Evolutionary conservation across 2,329 filamentous ascomycete genomes (phyloP), one percentile per base, ranked within the genome.

Genomic region (Phoma sp.): DNA sequence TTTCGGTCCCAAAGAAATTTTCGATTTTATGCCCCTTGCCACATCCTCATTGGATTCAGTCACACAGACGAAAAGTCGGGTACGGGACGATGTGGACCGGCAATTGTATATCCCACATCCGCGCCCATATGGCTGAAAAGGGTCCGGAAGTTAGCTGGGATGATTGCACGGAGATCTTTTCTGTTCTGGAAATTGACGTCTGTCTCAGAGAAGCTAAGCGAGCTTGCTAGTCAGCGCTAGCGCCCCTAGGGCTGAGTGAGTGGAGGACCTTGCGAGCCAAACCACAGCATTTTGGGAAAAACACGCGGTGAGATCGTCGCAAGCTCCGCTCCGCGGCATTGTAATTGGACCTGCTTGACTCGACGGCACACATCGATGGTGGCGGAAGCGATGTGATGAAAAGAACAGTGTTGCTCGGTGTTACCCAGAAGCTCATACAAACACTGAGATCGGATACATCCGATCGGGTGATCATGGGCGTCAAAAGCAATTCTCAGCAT

Each of bases 261-360:
- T 45, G 48, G 27, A 25, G 30, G 24, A 9, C 9, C n/a, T 24
- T 36, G 27, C 32, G 10, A 11, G 22, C 14, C 27, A 41, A 41
- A 36, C 13, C 22, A 38, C 33, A 38, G 40, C 40, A 48, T 32
- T 42, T 40, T 59, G 53, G 45, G 43, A 50, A 42, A 37, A n/a
- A 27, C 22, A 27, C 47, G 47, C 27, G 62, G 57, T 18, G 11
- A 45, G 9, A 47, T 29, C 37, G 40, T 52, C 47, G 51, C 25
- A 50, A 50, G 39, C 47, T 29, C 61, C 53, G 39, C 47, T 29
- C 61, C 53, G 55, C 48, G 51, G 58, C 41, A 42, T 41, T 30
- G 4, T n/a, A 4, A 42, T 50, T 50, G 47, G 52, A 29, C 41
- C 1, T 32, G 32, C 37, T 46, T 47, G 46, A 50, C 46, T 46